Percentiles rank a stretch among this genome's conserved stretches.
These are phyloP conservation scores for Sarocladiaceae sp. DNA, from an alignment of 2,329 filamentous ascomycete genomes.

Conservation along the genomic window DNA sequence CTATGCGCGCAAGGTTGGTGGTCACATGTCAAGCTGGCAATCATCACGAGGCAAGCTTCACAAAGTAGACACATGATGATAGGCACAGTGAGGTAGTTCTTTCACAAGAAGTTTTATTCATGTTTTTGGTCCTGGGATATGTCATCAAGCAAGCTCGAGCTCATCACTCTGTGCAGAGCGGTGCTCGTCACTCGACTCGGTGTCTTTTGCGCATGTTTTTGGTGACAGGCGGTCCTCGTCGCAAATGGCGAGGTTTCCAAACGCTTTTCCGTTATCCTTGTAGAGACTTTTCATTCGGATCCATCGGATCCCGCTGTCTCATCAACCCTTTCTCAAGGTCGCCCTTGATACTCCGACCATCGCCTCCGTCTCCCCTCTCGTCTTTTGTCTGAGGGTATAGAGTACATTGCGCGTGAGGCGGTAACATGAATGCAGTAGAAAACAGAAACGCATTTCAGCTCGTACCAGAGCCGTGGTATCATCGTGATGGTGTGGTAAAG, in stretches of 20 bases:
- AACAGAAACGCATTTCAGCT: slow-evolving; percentile 4
- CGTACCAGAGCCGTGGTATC: slow-evolving; percentile 9
- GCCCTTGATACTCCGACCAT: too few species aligned
- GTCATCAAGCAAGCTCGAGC: too few species aligned
- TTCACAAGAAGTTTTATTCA: slow-evolving; percentile 8
- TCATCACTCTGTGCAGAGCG: too few species aligned
- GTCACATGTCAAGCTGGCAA: too few species aligned
- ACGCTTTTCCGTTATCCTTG: background rate
- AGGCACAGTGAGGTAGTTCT: background rate
- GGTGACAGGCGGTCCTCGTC: too few species aligned
- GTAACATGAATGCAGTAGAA: slow-evolving; percentile 7
- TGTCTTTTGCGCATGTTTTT: slow-evolving; percentile 10
- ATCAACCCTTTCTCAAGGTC: slow-evolving; percentile 1
- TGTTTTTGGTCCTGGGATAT: slow-evolving; percentile 7
- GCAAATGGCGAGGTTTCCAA: too few species aligned
- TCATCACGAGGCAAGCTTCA: too few species aligned
- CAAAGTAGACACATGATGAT: too few species aligned
- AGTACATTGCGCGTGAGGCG: background rate
- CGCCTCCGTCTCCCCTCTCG: too few species aligned
- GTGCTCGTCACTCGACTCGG: too few species aligned
- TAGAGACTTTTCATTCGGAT: background rate
- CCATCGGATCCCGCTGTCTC: background rate
- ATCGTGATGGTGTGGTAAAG: background rate
- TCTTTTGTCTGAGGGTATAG: background rate
- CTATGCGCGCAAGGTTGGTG: too few species aligned